phyloP scores from a whole-genome alignment of 306 rosid genomes.

The Gynostemma pentaphyllum region DNA sequence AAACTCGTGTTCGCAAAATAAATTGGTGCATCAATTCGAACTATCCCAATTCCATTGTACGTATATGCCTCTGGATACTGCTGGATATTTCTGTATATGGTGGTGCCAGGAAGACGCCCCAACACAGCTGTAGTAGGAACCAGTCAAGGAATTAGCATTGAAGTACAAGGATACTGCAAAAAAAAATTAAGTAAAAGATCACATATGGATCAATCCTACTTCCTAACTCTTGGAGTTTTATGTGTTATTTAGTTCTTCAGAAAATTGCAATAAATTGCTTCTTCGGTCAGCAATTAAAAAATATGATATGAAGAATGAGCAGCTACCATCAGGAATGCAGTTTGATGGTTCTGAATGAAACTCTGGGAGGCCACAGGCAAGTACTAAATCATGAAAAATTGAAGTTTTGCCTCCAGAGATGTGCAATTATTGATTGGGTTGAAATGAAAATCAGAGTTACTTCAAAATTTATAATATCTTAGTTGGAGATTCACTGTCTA shows the following conservation, averaged over 20 bases:
- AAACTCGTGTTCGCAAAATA: constrained; percentile 84
- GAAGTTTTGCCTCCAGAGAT: background rate
- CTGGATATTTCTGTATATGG: constrained; percentile 70
- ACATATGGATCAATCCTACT: background rate
- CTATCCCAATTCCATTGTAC: constrained; percentile 88
- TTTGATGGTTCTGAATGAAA: background rate
- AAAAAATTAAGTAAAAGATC: background rate
- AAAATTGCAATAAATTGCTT: background rate
- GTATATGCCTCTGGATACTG: constrained; percentile 95
- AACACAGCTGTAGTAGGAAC: constrained; percentile 67
- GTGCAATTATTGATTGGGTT: background rate
- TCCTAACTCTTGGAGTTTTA: background rate
- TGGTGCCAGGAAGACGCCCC: constrained; percentile 99
- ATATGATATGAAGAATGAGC: no score
- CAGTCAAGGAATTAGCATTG: constrained; percentile 17
- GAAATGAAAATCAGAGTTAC: background rate
- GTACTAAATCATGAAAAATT: background rate
- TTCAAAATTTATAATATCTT: background rate
- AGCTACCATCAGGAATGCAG: background rate
- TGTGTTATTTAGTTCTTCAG: background rate
- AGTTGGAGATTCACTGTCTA: background rate
- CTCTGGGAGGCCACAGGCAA: background rate
- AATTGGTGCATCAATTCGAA: constrained; percentile 89
- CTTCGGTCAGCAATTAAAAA: background rate
- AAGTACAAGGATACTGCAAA: background rate